These are phyloP conservation scores for Coprinopsis sp. DNA, from an alignment of 768 basidiomycete species.

Conservation along the genomic window DNA sequence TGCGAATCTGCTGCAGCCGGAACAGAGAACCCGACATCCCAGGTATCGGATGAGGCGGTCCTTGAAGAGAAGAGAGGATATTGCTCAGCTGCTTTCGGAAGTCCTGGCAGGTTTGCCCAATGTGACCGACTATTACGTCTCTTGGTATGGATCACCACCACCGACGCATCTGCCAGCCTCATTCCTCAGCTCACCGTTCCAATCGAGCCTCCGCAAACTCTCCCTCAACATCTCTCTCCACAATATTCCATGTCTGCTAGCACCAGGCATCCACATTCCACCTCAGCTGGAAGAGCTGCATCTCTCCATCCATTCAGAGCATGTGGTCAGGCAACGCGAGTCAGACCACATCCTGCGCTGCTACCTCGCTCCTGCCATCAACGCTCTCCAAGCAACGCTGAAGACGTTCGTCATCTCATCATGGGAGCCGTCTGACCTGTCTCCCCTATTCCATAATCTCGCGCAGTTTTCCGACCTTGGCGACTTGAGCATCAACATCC, in stretches of 20 bases:
- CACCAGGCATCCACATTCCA: constrained; percentile 23
- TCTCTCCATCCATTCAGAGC: constrained; percentile 38
- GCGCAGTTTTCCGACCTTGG: constrained; percentile 28
- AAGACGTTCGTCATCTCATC: constrained; percentile 36
- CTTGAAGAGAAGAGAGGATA: constrained; percentile 31
- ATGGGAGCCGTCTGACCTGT: constrained; percentile 42
- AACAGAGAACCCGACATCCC: constrained; percentile 23
- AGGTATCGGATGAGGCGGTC: constrained; percentile 25
- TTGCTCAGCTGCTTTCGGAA: constrained; percentile 37
- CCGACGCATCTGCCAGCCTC: constrained; percentile 2
- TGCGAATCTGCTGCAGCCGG: constrained; percentile 29
- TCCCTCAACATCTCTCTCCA: constrained; percentile 41
- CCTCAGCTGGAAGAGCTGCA: constrained; percentile 39
- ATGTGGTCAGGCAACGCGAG: constrained; percentile 17
- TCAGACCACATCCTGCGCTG: constrained; percentile 28
- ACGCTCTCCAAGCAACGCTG: constrained; percentile 30
- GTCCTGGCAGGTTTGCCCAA: constrained; percentile 41
- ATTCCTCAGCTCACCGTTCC: constrained; percentile 16
- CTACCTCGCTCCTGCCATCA: constrained; percentile 37
- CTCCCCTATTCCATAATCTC: constrained; percentile 36
- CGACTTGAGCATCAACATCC: constrained; percentile 36
- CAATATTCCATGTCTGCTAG: constrained; percentile 32
- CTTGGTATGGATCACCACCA: constrained; percentile 38
- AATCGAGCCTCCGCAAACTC: constrained; percentile 33
- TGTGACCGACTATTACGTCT: constrained; percentile 45